Evolutionary conservation across 2,329 filamentous ascomycete genomes (phyloP), one percentile per base, ranked within the genome.

Genomic region (Hypoxylon sp.): DNA sequence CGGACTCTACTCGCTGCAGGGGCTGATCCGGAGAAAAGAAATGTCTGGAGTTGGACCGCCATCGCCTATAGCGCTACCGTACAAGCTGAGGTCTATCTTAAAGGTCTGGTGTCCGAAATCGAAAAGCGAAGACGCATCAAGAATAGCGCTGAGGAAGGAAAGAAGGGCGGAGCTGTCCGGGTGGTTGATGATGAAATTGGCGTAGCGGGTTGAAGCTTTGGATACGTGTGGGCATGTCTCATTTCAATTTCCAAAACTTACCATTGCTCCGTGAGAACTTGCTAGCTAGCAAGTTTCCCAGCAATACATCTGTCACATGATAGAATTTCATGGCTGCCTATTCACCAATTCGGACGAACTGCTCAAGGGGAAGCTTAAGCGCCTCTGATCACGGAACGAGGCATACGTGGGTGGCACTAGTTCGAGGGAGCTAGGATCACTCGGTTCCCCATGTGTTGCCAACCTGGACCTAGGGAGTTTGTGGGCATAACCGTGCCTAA

Each of bases 81-180:
- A 6, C 91, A 94, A 77, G 92, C 93, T 1, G 93, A 97, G 80
- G 91, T 94, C 0, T 96, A 97, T 77, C 90, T 96, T 69, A 93
- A 92, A 80, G 89, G 88, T 13, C 80, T 97, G 59, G 89, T 96
- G 3, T 85, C 85, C 0, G 93, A 96, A 74, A 87, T 90, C 17
- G 91, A 92, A 76, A 88, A 88, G 77, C 83, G 88, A 73, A 87
- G 86, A 70, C 79, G 81, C 54, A 74, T 75, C 2, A 75, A 78
- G 63, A 76, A 75, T 54, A 80, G 83, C 29, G 78, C 77, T 2
- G 81, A 82, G 37, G 79, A 80, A 44, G 73, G 76, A 3, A 83
- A 80, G 71, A 84, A 82, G 72, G 81, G 78, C 0, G 81, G 78
- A 0, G 80, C 77, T 2, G 80, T 86, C 42, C 79, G 85, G 26